These are phyloP conservation scores for Sarocladiaceae sp. DNA, from an alignment of 2,329 filamentous ascomycete genomes.

Conservation along the genomic window DNA sequence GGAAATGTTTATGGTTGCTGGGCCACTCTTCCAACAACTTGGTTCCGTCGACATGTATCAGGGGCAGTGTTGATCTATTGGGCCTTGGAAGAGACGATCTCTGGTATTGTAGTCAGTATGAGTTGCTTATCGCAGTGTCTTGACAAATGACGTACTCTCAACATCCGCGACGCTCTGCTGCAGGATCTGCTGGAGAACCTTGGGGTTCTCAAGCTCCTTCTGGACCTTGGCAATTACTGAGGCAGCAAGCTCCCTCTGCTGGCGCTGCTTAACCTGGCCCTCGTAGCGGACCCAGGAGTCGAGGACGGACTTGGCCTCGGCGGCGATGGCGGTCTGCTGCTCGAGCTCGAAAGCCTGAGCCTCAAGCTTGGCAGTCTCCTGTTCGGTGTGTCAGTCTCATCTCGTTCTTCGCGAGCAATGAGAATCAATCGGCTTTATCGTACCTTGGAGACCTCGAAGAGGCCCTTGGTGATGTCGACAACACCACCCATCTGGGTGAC, in stretches of 20 bases:
- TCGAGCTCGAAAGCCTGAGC: conserved; percentile 94
- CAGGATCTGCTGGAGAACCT: conserved; percentile 93
- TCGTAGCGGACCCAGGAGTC: conserved; percentile 99
- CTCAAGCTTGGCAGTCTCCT: conserved; percentile 97
- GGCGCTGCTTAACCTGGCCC: conserved; percentile 95
- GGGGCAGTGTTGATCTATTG: conserved; percentile 38
- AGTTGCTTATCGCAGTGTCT: too few relatives aligned
- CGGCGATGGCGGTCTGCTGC: conserved; percentile 86
- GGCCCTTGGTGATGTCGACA: conserved; percentile 91
- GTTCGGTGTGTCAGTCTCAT: conserved; percentile 18
- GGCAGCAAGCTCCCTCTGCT: conserved; percentile 93
- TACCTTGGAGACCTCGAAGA: conserved; percentile 98
- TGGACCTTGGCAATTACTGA: conserved; percentile 93
- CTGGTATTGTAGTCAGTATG: too few relatives aligned
- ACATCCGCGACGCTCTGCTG: conserved; percentile 94
- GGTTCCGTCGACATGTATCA: conserved; percentile 23
- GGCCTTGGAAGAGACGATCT: conserved; percentile 57
- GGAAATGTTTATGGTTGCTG: conserved; percentile 28
- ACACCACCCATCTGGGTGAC: conserved; percentile 93
- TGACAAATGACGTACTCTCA: conserved; percentile 73
- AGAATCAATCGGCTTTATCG: conserved; percentile 17
- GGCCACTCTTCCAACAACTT: conserved; percentile 7
- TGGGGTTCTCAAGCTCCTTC: conserved; percentile 98
- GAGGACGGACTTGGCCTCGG: conserved; percentile 90
- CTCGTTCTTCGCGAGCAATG: not conserved